Conservation (phyloP, 2,329 filamentous ascomycete genomes). For the Colletotrichum scovillei region DNA sequence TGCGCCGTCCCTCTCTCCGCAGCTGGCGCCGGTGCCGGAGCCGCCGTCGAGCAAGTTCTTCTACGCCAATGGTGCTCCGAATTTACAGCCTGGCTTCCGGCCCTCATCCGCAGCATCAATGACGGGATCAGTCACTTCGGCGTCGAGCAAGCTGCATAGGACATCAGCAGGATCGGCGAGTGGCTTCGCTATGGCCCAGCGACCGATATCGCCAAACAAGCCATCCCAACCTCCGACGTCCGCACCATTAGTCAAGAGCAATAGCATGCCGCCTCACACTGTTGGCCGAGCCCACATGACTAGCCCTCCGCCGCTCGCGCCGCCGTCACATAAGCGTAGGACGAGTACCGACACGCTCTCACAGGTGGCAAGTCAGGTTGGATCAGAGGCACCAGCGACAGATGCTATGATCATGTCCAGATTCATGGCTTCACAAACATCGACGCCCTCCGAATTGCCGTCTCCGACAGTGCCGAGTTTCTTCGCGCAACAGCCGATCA, state of each 20-base stretch:
- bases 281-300: constrained; percentile 45
- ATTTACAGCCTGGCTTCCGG: constrained; percentile 53
- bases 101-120: constrained; percentile 48
- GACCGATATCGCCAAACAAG: constrained; percentile 66
- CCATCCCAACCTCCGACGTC: constrained; percentile 36
- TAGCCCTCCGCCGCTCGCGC: constrained; percentile 51
- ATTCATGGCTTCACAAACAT: constrained; percentile 46
- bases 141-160: constrained; percentile 52
- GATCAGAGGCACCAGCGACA: constrained; percentile 40
- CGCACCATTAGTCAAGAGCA: constrained; percentile 25
- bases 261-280: constrained; percentile 38
- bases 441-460: constrained; percentile 47
- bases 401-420: constrained; percentile 51
- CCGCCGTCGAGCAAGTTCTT: constrained; percentile 74
- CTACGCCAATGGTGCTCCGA: constrained; percentile 75
- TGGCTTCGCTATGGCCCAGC: constrained; percentile 45
- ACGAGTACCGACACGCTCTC: constrained; percentile 56
- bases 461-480: constrained; percentile 48
- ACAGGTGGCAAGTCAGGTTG: constrained; percentile 44
- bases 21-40: constrained; percentile 50
- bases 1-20: constrained; percentile 46
- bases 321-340: constrained; percentile 50
- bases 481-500: constrained; percentile 49
- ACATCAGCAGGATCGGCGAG: constrained; percentile 31
- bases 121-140: constrained; percentile 59